phyloP scores from a whole-genome alignment of 306 rosid genomes.

The Betula pendula region DNA sequence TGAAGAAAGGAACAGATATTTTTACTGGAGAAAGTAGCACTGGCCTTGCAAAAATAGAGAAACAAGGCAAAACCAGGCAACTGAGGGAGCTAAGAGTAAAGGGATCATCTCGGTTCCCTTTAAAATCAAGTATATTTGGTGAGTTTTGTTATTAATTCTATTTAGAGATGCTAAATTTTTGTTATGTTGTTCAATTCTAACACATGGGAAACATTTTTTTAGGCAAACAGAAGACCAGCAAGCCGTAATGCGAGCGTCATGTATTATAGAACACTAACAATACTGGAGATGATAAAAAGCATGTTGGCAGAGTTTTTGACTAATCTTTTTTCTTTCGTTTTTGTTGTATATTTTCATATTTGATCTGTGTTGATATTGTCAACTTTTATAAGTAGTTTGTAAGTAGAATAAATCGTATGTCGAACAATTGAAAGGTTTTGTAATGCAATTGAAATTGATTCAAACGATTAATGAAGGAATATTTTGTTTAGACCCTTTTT shows the following conservation, averaged over 20 bases:
- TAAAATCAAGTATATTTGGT: slow-evolving; percentile 80
- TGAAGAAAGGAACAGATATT: slow-evolving; percentile 53
- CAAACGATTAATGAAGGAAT: background rate
- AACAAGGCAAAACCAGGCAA: slow-evolving; percentile 56
- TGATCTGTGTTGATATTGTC: slow-evolving; percentile 15
- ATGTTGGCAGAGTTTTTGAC: slow-evolving; percentile 20
- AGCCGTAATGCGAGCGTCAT: slow-evolving; percentile 40
- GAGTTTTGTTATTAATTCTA: slow-evolving; percentile 31
- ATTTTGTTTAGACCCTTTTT: background rate
- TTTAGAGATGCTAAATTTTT: slow-evolving; percentile 9
- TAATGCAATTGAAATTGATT: background rate
- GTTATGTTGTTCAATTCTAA: slow-evolving; percentile 29
- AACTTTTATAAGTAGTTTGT: slow-evolving; percentile 15
- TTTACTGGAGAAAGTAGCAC: slow-evolving; percentile 68
- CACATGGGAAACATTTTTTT: slow-evolving; percentile 18
- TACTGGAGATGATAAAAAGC: slow-evolving; percentile 15
- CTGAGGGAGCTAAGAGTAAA: slow-evolving; percentile 69
- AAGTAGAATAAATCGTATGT: slow-evolving; percentile 6
- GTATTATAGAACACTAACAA: slow-evolving; percentile 44
- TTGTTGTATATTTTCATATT: background rate
- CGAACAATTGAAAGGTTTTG: slow-evolving; percentile 9
- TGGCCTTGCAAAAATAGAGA: slow-evolving; percentile 38
- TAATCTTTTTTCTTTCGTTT: slow-evolving; percentile 11
- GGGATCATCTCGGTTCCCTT: slow-evolving; percentile 75
- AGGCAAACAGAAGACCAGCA: slow-evolving; percentile 76